Conservation (phyloP, 306 rosid genomes). For the Trichosanthes cucumerina region DNA sequence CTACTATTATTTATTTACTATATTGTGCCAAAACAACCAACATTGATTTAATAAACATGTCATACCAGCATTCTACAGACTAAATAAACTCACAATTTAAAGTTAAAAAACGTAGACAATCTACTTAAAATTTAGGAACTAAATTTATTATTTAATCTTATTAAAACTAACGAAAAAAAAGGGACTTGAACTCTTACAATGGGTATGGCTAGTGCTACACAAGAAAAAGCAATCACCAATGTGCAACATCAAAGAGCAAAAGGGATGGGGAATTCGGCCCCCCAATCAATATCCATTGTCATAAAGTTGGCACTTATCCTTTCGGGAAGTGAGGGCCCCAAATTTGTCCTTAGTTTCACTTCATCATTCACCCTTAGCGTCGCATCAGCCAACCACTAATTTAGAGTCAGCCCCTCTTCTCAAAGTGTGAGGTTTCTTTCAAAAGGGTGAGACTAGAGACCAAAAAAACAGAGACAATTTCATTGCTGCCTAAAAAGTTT, state of each 20-base stretch:
- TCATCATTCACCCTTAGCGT: not conserved
- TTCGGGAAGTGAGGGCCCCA: constrained; percentile 1
- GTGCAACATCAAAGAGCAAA: not conserved
- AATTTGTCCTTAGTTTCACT: not conserved
- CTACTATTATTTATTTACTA: not conserved
- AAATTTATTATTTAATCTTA: not conserved
- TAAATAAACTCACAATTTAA: not conserved
- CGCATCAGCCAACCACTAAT: constrained; percentile 3
- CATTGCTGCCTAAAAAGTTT: not conserved
- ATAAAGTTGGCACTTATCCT: constrained; percentile 1
- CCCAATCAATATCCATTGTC: not conserved
- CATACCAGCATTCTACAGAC: not conserved
- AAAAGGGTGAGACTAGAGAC: not conserved
- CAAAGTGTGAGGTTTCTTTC: not conserved
- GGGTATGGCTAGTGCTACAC: not conserved
- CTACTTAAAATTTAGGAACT: not conserved
- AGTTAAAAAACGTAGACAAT: not conserved
- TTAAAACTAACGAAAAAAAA: not conserved
- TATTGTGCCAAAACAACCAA: too few relatives aligned
- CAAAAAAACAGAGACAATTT: not conserved
- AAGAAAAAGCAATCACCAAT: not conserved
- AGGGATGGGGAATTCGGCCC: constrained; percentile 1
- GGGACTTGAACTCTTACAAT: not conserved
- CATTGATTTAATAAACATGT: not conserved
- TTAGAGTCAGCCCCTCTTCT: not conserved